Evolutionary conservation across 352 stramenopile species (phyloP).

Genomic region (Plasmopara muralis): DNA sequence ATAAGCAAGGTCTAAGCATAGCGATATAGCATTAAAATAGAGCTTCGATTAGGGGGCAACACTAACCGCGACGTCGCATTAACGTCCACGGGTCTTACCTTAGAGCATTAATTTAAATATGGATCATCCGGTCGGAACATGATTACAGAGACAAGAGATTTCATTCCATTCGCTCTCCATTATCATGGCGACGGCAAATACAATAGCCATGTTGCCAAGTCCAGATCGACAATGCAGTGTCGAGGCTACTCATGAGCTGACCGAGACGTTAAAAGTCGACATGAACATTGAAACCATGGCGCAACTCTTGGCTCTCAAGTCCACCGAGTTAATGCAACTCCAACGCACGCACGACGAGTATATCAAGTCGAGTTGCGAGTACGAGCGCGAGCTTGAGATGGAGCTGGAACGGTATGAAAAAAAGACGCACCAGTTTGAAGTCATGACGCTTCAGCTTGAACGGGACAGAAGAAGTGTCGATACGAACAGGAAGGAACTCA

Average conservation of each 20-base stretch:
- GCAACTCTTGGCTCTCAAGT: conserved; percentile 4
- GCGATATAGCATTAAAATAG: conserved; percentile 15
- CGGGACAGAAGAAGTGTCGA: conserved; percentile 23
- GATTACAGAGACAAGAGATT: conserved; percentile 4
- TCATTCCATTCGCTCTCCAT: conserved; percentile 1
- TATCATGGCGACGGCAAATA: conserved; percentile 11
- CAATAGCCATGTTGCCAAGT: conserved; percentile 5
- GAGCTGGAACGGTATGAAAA: conserved; percentile 54
- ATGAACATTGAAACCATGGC: not conserved
- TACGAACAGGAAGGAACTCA: not conserved
- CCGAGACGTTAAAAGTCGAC: conserved; percentile 2
- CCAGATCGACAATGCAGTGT: conserved; percentile 10
- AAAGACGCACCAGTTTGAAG: conserved; percentile 26
- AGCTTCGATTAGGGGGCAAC: conserved; percentile 7
- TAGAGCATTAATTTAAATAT: conserved; percentile 9
- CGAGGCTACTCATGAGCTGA: conserved; percentile 16
- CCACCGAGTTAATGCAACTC: conserved; percentile 22
- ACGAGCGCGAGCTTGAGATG: conserved; percentile 60
- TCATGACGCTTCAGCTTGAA: conserved; percentile 20
- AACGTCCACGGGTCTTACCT: conserved; percentile 22
- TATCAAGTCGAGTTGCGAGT: conserved; percentile 66
- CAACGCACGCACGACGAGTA: conserved; percentile 69
- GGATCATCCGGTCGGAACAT: not conserved
- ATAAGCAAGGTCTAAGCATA: too few species aligned
- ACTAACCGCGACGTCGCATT: conserved; percentile 6